Base-by-base conservation (phyloP, 345 rosid genomes). In the Salix udensis region DNA sequence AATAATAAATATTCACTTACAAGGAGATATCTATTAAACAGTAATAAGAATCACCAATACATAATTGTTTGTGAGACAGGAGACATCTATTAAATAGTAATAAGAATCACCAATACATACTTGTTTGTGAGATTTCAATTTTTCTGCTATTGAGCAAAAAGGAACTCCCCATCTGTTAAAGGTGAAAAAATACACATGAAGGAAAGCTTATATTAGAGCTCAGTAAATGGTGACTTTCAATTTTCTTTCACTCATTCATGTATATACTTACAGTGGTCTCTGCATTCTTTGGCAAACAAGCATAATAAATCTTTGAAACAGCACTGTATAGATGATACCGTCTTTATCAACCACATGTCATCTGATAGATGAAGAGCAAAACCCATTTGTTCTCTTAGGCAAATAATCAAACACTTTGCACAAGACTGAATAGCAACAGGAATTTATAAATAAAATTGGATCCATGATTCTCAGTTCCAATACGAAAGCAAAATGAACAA, bases 81-180 rank as follows among this genome's bases (percentile, higher is more conserved):
- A 44, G 16, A 40, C 44, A 40, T 40, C 48, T 15, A 31, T 30
- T 28, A 19, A 64, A 21, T 7, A 36, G 21, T 24, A 44, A 61
- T 6, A 64, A 64, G 5, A 37, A 77, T 2, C 5, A 65, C 5
- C 28, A 48, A 18, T 48, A 68, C 82, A 46, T 64, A 79, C 82
- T 31, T 70, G 48, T 48, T 24, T 13, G 50, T 65, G 53, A 1
- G n/a, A 70, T 52, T 39, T 75, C 3, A 68, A 64, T 69, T 42
- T 70, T 7, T 53, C 67, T 18, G 31, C 26, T 16, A 73, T 8
- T 23, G 74, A 79, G 70, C 50, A 26, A 26, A 61, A 46, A 18
- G 50, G 42, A 79, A 69, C 69, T 36, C 66, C 65, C 13, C 65
- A 39, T 52, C 82, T 79, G 71, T 10, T 23, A 64, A 61, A 68